phyloP scores from a whole-genome alignment of 2,329 filamentous ascomycete species.

The Paecilomyces sp. region DNA sequence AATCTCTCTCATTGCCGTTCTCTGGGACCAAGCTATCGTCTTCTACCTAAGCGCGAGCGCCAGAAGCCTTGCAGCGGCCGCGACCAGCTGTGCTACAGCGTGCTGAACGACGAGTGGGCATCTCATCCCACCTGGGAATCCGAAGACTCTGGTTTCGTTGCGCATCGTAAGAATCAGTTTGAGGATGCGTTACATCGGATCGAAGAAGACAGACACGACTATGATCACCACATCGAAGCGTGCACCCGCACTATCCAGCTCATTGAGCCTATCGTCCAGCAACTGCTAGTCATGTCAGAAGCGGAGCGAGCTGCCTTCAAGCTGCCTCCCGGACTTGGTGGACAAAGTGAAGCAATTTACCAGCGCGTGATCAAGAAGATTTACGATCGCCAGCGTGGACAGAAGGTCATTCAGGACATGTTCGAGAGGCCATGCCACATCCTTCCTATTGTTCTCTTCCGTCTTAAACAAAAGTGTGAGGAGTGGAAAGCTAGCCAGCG shows the following conservation, averaged over 20 bases:
- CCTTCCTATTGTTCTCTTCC: constrained; percentile 77
- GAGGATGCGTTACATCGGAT: constrained; percentile 94
- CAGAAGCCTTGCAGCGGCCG: constrained; percentile 88
- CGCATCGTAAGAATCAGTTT: constrained; percentile 91
- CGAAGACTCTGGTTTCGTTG: constrained; percentile 95
- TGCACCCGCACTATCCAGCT: constrained; percentile 93
- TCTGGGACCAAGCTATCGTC: constrained; percentile 89
- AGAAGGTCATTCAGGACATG: constrained; percentile 79
- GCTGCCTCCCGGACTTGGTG: constrained; percentile 76
- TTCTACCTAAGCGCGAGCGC: constrained; percentile 83
- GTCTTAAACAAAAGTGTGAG: constrained; percentile 92
- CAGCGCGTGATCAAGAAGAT: constrained; percentile 97
- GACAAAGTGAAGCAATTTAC: constrained; percentile 93
- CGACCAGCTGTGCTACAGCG: constrained; percentile 86
- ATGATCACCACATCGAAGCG: constrained; percentile 96
- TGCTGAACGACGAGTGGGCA: constrained; percentile 96
- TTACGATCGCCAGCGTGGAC: constrained; percentile 77
- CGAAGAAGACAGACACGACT: constrained; percentile 96
- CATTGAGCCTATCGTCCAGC: constrained; percentile 86
- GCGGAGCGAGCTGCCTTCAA: constrained; percentile 67
- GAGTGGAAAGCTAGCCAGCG: constrained; percentile 96
- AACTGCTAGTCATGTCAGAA: constrained; percentile 72
- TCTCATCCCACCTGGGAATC: constrained; percentile 98
- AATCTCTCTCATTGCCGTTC: constrained; percentile 91
- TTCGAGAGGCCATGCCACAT: constrained; percentile 78